Base-by-base conservation (phyloP, 2,329 filamentous ascomycete species). In the Ophiostoma piceae region DNA sequence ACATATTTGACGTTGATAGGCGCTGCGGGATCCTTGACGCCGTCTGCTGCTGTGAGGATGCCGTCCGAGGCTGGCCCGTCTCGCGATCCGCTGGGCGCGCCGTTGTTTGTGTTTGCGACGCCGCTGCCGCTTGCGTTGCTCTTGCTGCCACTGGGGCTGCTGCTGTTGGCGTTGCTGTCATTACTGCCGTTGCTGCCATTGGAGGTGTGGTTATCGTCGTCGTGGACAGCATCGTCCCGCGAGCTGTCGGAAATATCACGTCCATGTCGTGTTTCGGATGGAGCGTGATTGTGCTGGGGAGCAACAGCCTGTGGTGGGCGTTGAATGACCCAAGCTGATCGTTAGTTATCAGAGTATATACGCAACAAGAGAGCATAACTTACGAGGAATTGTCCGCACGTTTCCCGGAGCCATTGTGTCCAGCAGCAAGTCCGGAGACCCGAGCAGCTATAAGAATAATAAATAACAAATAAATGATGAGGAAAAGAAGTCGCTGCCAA, bases 251-350 rank as follows among this genome's bases (percentile, higher is more conserved):
- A 67, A 7, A 35, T 22, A 35, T 65, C 60, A 19, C 64, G 70
- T 6, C 35, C 29, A 7, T 72, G 69, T n/a, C 57, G 69, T 9
- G 71, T 67, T 8, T 74, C 71, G 1, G 72, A 62, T 2, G 74
- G 74, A 5, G 69, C 62, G 41, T 72, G 70, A 69, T 75, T 75
- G 71, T 75, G 74, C 35, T 74, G 73, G 11, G 74, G 72, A 5
- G 54, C 67, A n/a, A 72, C 54, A 1, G 74, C 69, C 12, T 67
- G 67, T 6, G 72, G 72, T 12, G 74, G 74, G 14, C 71, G 72
- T n/a, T 73, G 69, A 14, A 74, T 60, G 47, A 74, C 71, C 73
- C 73, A 74, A 67, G 73, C 73, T 74, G 64, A 2, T 8, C n/a
- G 68, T 71, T 51, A 70, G 67, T 47, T 6, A 35, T 29, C 26